Conservation (phyloP, 441 rosid species). For the Syzygium syzygioides region DNA sequence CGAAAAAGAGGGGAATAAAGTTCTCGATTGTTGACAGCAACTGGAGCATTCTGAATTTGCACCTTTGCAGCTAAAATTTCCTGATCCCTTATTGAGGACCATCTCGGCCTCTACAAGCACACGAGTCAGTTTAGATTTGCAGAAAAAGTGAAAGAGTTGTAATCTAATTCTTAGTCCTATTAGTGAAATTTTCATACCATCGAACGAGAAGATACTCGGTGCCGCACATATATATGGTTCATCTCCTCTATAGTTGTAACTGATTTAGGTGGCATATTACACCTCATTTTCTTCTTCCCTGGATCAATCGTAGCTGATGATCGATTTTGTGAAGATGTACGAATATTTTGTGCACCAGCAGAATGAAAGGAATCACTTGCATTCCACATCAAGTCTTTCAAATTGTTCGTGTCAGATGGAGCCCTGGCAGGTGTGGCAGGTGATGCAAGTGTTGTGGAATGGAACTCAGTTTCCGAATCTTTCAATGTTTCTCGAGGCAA, state of each 20-base stretch:
- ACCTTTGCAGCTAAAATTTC: conserved; percentile 62
- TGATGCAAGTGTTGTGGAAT: conserved; percentile 7
- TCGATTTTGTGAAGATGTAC: conserved; percentile 16
- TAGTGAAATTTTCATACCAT: conserved; percentile 35
- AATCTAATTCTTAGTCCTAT: neutral
- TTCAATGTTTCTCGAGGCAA: conserved; percentile 10
- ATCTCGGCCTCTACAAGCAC: conserved; percentile 67
- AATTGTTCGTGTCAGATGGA: conserved; percentile 3
- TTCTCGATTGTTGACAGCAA: conserved; percentile 32
- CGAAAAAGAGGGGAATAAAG: conserved; percentile 80
- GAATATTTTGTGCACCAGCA: conserved; percentile 7
- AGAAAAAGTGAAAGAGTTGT: neutral
- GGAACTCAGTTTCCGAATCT: conserved; percentile 8
- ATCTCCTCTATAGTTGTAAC: conserved; percentile 64
- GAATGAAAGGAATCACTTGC: conserved; percentile 18
- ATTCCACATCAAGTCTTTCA: conserved; percentile 20
- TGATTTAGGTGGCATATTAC: conserved; percentile 78
- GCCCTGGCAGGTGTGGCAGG: conserved; percentile 3
- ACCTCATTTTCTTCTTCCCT: conserved; percentile 49
- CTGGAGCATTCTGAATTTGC: conserved; percentile 63
- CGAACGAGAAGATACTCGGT: conserved; percentile 61
- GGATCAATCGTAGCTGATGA: conserved; percentile 17
- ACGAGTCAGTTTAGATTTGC: neutral
- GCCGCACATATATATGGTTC: conserved; percentile 40
- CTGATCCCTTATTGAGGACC: conserved; percentile 65